Evolutionary conservation across 1,139 yeast species (phyloP).

Genomic region (Candida sp.): DNA sequence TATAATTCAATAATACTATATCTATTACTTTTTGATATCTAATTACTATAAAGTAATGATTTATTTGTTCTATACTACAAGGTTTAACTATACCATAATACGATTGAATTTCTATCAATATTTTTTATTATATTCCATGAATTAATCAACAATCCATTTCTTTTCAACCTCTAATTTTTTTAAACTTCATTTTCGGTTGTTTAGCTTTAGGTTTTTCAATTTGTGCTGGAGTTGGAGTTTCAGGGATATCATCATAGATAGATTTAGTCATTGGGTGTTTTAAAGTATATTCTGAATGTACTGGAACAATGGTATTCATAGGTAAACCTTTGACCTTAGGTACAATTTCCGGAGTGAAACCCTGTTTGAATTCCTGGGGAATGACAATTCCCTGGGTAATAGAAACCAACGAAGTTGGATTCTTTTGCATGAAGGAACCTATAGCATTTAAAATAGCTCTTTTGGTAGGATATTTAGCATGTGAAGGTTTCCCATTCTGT

Average conservation of each 20-base stretch:
- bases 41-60: too few species aligned
- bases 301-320: conserved; percentile 84
- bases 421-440: conserved; percentile 56
- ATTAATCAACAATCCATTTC: too few species aligned
- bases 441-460: conserved; percentile 63
- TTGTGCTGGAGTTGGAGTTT: conserved; percentile 30
- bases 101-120: too few species aligned
- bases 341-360: conserved; percentile 55
- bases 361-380: conserved; percentile 55
- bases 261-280: conserved; percentile 82
- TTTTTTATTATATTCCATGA: conserved; percentile 3
- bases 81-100: too few species aligned
- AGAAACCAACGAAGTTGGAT: conserved; percentile 70
- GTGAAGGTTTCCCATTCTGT: conserved; percentile 40
- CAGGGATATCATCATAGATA: conserved; percentile 58
- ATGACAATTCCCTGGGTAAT: conserved; percentile 60
- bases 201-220: conserved; percentile 35
- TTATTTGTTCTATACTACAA: too few species aligned
- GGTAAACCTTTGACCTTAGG: conserved; percentile 82
- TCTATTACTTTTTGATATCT: too few species aligned
- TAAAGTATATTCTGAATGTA: conserved; percentile 73
- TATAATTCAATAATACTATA: too few species aligned
- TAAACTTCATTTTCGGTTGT: conserved; percentile 50
- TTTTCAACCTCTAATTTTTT: conserved; percentile 41
- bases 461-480: conserved; percentile 49